phyloP scores from a whole-genome alignment of 108 stramenopile species.

The Mayamaea pseudoterrestris region DNA sequence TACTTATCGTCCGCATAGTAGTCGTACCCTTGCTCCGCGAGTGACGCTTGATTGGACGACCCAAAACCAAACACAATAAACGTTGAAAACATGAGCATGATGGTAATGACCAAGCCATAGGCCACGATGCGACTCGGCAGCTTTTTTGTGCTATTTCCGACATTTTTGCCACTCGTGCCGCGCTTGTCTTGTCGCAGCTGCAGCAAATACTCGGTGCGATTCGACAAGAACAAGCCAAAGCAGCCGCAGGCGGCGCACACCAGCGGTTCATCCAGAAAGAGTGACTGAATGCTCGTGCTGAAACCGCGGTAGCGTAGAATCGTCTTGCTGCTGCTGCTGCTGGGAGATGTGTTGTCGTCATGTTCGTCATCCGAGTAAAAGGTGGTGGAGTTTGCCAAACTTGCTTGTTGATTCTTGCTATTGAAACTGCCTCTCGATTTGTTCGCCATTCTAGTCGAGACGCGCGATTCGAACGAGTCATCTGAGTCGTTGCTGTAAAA shows the following conservation, averaged over 20 bases:
- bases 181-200: slow-evolving; percentile 60
- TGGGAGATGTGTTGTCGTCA: background rate
- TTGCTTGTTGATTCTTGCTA: slow-evolving; percentile 16
- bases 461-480: background rate
- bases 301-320: slow-evolving; percentile 67
- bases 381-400: slow-evolving; percentile 26
- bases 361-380: slow-evolving; percentile 4
- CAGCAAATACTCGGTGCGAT: slow-evolving; percentile 66
- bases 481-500: background rate
- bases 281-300: slow-evolving; percentile 51
- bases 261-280: slow-evolving; percentile 72
- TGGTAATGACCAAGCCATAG: slow-evolving; percentile 37
- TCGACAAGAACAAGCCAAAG: slow-evolving; percentile 60
- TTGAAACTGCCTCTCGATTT: slow-evolving; percentile 13
- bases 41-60: background rate
- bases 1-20: slow-evolving; percentile 10
- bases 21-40: slow-evolving; percentile 6
- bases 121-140: slow-evolving; percentile 42
- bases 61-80: slow-evolving; percentile 71
- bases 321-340: slow-evolving; percentile 4
- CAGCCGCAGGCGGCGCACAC: slow-evolving; percentile 72
- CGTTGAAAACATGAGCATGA: slow-evolving; percentile 34
- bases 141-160: slow-evolving; percentile 1
- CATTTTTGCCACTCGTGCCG: slow-evolving; percentile 18
- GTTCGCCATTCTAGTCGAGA: background rate